These are phyloP conservation scores for Angomonas ambiguus DNA, from an alignment of 208 protist genomes.

Conservation along the genomic window DNA sequence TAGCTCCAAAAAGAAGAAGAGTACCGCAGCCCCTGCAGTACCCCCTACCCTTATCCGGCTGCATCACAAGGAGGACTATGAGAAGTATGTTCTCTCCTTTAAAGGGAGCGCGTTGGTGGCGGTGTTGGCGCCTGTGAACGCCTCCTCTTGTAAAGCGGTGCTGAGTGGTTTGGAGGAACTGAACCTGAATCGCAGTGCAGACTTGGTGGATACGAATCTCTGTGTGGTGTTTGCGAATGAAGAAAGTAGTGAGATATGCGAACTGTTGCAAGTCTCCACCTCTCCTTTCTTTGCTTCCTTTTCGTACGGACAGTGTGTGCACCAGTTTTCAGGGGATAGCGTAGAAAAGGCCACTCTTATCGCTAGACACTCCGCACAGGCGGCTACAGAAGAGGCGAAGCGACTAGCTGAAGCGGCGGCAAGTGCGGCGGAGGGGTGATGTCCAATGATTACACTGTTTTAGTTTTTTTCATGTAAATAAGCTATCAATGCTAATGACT, in stretches of 20 bases:
- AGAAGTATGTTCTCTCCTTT: constrained; percentile 28
- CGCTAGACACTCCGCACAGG: constrained; percentile 43
- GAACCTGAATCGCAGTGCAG: constrained; percentile 46
- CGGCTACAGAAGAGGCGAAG: constrained; percentile 22
- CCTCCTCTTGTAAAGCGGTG: constrained; percentile 34
- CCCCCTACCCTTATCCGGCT: constrained; percentile 57
- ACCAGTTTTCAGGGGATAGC: constrained; percentile 62
- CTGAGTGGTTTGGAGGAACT: constrained; percentile 58
- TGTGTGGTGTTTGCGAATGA: constrained; percentile 51
- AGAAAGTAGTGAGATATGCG: constrained; percentile 38
- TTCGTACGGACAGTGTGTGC: constrained; percentile 48
- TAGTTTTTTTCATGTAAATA: constrained; percentile 3
- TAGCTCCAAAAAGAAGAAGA: constrained; percentile 22
- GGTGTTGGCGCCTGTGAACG: constrained; percentile 50
- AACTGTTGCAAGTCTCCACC: constrained; percentile 29
- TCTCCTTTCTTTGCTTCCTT: constrained; percentile 54
- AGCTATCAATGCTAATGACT: too few relatives aligned
- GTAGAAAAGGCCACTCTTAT: constrained; percentile 62
- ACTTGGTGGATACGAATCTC: constrained; percentile 37
- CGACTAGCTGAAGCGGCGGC: constrained; percentile 21
- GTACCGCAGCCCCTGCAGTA: constrained; percentile 33
- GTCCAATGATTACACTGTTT: not conserved
- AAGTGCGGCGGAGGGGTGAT: not conserved
- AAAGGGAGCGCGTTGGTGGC: constrained; percentile 47
- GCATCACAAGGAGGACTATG: constrained; percentile 40